Base-by-base conservation (phyloP, 2,329 filamentous ascomycete genomes). In the Hortaea werneckii region DNA sequence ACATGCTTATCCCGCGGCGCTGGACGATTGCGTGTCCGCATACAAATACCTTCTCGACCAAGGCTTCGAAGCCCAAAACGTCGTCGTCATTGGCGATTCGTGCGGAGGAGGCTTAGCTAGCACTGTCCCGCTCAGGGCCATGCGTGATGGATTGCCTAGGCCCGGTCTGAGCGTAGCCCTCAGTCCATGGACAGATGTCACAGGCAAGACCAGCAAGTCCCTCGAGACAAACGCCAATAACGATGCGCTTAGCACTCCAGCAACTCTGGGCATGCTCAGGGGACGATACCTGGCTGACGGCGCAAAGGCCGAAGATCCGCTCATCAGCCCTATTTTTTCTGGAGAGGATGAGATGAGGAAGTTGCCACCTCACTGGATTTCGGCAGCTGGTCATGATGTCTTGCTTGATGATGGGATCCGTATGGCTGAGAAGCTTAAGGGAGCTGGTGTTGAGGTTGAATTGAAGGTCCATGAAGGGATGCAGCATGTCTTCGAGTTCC, bases 11-110 rank as follows among this genome's bases (percentile, higher is more conserved):
- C 78, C 78, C 0, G 69, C 67, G 0, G 72, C 68, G 0, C 64
- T 70, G 1, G 65, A 80, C 40, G 78, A 80, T 57, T 77, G 75
- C 58, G 69, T 73, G 51, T 75, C 78, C 53, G 76, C 67, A 3
- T 77, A 72, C 0, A 70, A 76, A 47, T 75, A 72, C 59, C 64
- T 80, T 1, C 59, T 75, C 5, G 67, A 74, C 45, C 67, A 76
- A 50, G 67, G 68, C 0, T 58, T 50, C 41, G 12, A 50, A 2
- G 37, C 52, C 0, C 44, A 52, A 37, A 54, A 56, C 26, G 54
- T 60, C 37, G 50, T 55, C 27, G 42, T 51, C 1, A 52, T 52
- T 1, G 57, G 57, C 12, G 57, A 60, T 42, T 55, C 52, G 2
- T 58, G 56, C 37, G 57, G 57, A 8, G 57, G 57, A 5, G 55